Percentiles rank a stretch among this genome's conserved stretches.
These are phyloP conservation scores for Tetrahymena thermophila DNA, from an alignment of 73 alveolate species.

Conservation along the genomic window DNA sequence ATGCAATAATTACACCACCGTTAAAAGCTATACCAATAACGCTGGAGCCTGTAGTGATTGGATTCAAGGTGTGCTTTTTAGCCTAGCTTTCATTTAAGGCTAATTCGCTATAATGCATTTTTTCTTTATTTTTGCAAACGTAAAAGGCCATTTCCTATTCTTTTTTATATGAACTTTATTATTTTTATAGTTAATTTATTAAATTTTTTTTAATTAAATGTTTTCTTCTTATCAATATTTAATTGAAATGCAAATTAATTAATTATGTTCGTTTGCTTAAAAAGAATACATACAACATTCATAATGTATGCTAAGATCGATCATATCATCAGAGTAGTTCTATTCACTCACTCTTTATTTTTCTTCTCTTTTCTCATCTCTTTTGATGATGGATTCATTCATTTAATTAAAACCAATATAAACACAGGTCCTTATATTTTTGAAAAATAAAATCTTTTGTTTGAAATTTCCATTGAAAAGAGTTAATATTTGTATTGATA, in stretches of 20 bases:
- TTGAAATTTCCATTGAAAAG: not conserved
- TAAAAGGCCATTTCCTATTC: not conserved
- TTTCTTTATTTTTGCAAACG: not conserved
- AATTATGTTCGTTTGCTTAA: not conserved
- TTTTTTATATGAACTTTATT: not conserved
- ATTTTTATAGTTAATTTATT: not conserved
- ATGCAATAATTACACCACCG: constrained; percentile 71
- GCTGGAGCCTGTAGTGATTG: constrained; percentile 68
- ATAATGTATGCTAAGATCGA: not conserved
- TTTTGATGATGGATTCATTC: too few species aligned
- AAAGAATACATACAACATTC: not conserved
- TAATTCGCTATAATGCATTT: not conserved
- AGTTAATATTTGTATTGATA: not conserved
- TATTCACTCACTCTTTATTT: not conserved
- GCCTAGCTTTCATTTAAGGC: not conserved
- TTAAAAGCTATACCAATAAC: constrained; percentile 70
- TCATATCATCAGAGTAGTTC: not conserved
- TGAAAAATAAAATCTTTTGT: not conserved
- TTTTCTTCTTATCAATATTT: not conserved
- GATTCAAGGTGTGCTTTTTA: constrained; percentile 39
- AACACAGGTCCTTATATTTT: not conserved
- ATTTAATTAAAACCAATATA: too few species aligned
- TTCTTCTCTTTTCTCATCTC: not conserved
- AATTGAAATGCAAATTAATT: not conserved
- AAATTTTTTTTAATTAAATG: not conserved